A percentile compares a stretch with the other conserved stretches of the same genome.
These are phyloP conservation scores for Penicillium nucicola DNA, from an alignment of 495 filamentous ascomycete genomes.

Conservation along the genomic window DNA sequence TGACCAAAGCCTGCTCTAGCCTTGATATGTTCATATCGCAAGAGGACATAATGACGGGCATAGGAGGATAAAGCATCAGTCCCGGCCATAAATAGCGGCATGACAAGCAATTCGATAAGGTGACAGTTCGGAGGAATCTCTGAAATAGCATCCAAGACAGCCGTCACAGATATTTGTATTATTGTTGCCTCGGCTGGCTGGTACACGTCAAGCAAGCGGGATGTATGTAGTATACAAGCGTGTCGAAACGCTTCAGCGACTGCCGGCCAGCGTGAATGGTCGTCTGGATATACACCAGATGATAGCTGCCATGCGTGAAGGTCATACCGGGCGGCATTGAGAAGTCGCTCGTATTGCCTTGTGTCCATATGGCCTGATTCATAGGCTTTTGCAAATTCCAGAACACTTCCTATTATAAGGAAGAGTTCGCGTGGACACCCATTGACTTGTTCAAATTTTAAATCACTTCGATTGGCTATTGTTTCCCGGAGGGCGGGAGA, in stretches of 20 bases:
- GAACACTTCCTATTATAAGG: constrained; percentile 29
- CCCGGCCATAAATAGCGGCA: constrained; percentile 39
- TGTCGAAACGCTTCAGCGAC: constrained; percentile 33
- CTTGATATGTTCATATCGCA: constrained; percentile 28
- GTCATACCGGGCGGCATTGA: constrained; percentile 18
- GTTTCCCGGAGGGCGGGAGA: constrained; percentile 30
- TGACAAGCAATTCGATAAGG: constrained; percentile 29
- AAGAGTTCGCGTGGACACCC: constrained; percentile 35
- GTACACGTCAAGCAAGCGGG: constrained; percentile 26
- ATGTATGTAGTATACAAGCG: constrained; percentile 34
- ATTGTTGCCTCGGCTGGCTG: constrained; percentile 20
- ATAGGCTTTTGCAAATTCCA: constrained; percentile 34
- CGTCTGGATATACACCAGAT: constrained; percentile 22
- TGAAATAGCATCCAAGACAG: constrained; percentile 30
- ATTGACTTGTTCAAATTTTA: constrained; percentile 36
- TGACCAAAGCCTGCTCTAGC: constrained; percentile 31
- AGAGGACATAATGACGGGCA: constrained; percentile 32
- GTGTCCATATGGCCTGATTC: constrained; percentile 16
- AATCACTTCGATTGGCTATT: constrained; percentile 23
- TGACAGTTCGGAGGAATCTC: constrained; percentile 25
- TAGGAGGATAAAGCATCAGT: constrained; percentile 30
- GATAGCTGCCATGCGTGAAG: constrained; percentile 29
- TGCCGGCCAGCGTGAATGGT: constrained; percentile 27
- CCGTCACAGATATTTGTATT: constrained; percentile 30
- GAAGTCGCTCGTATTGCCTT: constrained; percentile 15